These are phyloP conservation scores for Penicillium psychrosexuale DNA, from an alignment of 2,329 filamentous ascomycete genomes.

Conservation along the genomic window DNA sequence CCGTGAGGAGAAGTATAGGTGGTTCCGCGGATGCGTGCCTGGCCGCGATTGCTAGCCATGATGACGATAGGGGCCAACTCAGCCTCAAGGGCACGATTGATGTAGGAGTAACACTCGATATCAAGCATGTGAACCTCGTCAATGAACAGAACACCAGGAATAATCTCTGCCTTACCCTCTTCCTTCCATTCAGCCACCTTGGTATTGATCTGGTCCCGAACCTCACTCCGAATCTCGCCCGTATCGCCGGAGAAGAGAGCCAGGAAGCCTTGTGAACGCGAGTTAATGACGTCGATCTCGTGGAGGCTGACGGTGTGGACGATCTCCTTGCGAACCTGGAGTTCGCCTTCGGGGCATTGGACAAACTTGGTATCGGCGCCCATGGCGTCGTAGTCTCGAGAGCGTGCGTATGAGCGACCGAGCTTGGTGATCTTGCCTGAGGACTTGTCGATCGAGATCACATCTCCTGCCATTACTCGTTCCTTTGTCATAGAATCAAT, in stretches of 20 bases:
- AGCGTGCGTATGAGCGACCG: slow-evolving; percentile 88
- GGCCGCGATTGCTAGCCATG: slow-evolving; percentile 96
- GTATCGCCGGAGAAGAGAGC: slow-evolving; percentile 97
- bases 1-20: slow-evolving; percentile 92
- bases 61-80: slow-evolving; percentile 96
- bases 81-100: slow-evolving; percentile 94
- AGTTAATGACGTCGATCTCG: slow-evolving; percentile 99
- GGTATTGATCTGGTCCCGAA: slow-evolving; percentile 97
- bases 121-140: slow-evolving; percentile 99
- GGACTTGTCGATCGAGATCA: slow-evolving; percentile 97
- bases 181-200: slow-evolving; percentile 99
- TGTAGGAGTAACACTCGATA: slow-evolving; percentile 97
- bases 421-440: slow-evolving; percentile 98
- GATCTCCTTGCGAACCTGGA: slow-evolving; percentile 95
- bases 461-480: slow-evolving; percentile 96
- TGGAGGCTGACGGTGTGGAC: slow-evolving; percentile 95
- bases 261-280: slow-evolving; percentile 94
- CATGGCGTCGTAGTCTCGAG: slow-evolving; percentile 98
- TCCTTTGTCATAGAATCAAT: slow-evolving; percentile 99
- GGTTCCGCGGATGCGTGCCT: slow-evolving; percentile 87
- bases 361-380: slow-evolving; percentile 97
- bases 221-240: slow-evolving; percentile 94
- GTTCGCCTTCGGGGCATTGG: slow-evolving; percentile 93
- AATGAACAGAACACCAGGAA: slow-evolving; percentile 95
- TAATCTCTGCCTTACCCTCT: slow-evolving; percentile 97